Base-by-base conservation (phyloP, 2,329 filamentous ascomycete species). In the Fusarium acutatum region DNA sequence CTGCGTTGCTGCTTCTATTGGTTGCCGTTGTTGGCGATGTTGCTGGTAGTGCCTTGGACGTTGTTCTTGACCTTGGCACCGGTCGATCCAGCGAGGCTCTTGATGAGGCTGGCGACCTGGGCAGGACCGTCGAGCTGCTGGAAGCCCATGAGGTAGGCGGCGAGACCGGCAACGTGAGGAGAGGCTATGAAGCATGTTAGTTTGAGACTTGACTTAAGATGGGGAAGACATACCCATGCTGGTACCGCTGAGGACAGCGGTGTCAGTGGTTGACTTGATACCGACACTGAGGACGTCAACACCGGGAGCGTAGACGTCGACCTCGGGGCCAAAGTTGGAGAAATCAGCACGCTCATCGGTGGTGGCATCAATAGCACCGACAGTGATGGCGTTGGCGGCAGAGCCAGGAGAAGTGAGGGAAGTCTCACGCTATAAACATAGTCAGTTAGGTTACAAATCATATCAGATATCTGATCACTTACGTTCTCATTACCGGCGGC, bases 81-180 rank as follows among this genome's bases (percentile, higher is more conserved):
- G 5, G 85, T 84, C 41, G 79, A 71, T n/a, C 75, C 74, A 47
- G 88, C 89, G 32, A 92, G 85, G 68, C 82, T 79, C 82, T 86
- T 87, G 78, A 92, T 86, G 62, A 90, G 85, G 18, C 77, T 81
- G 44, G 79, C 81, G 30, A 87, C 83, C 32, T 78, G 65, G 24
- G 61, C 50, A n/a, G 80, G 73, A 54, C 82, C 81, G 13, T 80
- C 83, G 69, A 90, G 80, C 60, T 80, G 76, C 81, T 90, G 87
- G 61, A 90, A 84, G 59, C 83, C 77, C 83, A 93, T 90, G 37
- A 94, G 82, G 81, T 93, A 94, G 34, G 90, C 91, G 20, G 89
- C 90, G 7, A 94, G 84, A 53, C 92, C 92, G 53, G 89, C 87
- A 60, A 93, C 86, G 79, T 93, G 91, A 4, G 92, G 92, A 18